Conservation (phyloP, 2,329 filamentous ascomycete species). For the Neoarthrinium moseri region DNA sequence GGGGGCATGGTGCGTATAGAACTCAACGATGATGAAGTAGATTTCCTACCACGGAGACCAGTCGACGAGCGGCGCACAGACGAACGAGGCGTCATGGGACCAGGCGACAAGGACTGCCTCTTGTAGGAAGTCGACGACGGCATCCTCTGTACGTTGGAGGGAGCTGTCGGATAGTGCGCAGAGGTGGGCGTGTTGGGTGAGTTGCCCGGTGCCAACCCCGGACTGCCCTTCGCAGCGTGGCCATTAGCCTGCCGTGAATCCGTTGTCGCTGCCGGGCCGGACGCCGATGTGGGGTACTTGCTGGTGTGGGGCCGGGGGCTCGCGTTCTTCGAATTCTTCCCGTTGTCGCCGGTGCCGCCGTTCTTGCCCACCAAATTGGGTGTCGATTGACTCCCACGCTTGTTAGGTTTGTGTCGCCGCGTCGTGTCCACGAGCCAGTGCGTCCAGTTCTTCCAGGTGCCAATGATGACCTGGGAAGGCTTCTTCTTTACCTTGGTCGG, state of each 20-base stretch:
- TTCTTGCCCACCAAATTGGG: slow-evolving; percentile 57
- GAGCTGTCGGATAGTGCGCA: slow-evolving; percentile 24
- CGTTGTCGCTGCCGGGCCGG: slow-evolving; percentile 36
- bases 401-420: slow-evolving; percentile 48
- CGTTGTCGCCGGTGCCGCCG: slow-evolving; percentile 33
- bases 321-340: slow-evolving; percentile 47
- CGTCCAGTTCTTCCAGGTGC: slow-evolving; percentile 63
- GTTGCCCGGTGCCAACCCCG: slow-evolving; percentile 18
- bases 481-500: slow-evolving; percentile 25
- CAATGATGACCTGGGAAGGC: slow-evolving; percentile 57
- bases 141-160: slow-evolving; percentile 30
- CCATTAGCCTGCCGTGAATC: slow-evolving; percentile 55
- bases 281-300: slow-evolving; percentile 47
- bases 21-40: slow-evolving; percentile 91
- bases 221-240: slow-evolving; percentile 32
- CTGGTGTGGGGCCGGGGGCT: slow-evolving; percentile 61
- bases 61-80: slow-evolving; percentile 80
- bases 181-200: slow-evolving; percentile 24
- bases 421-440: slow-evolving; percentile 63
- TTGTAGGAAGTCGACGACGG: slow-evolving; percentile 52
- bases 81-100: slow-evolving; percentile 83
- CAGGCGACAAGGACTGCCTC: slow-evolving; percentile 80
- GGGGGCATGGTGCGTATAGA: slow-evolving; percentile 84
- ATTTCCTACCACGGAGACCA: slow-evolving; percentile 87
- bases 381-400: slow-evolving; percentile 55